A percentile compares a stretch with the other conserved stretches of the same genome.
Evolutionary conservation across 257 asterid genomes (phyloP).

Genomic region (Solanum pennellii): DNA sequence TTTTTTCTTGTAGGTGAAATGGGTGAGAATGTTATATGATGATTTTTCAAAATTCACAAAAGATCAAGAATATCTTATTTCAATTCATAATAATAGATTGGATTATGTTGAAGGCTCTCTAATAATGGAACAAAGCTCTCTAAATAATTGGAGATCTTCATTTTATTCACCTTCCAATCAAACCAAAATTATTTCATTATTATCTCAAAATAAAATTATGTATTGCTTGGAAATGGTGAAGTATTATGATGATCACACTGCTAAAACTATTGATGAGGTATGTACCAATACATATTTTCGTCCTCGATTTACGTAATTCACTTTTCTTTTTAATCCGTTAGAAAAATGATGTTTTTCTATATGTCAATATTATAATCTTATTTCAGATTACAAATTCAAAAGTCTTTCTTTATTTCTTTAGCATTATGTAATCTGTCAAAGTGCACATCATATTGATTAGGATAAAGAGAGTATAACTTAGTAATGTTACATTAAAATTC

Average conservation of each 20-base stretch:
- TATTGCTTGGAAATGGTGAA: constrained; percentile 44
- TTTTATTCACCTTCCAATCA: constrained; percentile 24
- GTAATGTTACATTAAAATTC: not conserved
- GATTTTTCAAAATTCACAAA: constrained; percentile 32
- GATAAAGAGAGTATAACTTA: not conserved
- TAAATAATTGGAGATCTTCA: constrained; percentile 26
- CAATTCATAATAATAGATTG: constrained; percentile 2
- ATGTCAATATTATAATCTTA: not conserved
- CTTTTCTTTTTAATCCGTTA: not conserved
- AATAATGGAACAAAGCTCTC: constrained; percentile 9
- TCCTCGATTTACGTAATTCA: not conserved
- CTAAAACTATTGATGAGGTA: constrained; percentile 25
- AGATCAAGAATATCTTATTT: constrained; percentile 40
- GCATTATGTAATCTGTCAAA: not conserved
- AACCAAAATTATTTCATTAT: constrained; percentile 12
- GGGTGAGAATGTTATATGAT: constrained; percentile 34
- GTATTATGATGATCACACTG: constrained; percentile 17
- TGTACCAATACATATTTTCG: not conserved
- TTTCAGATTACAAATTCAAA: not conserved
- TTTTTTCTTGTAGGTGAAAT: constrained; percentile 21
- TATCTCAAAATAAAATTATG: constrained; percentile 21
- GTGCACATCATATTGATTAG: not conserved
- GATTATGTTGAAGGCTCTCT: constrained; percentile 39
- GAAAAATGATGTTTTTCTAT: fast-evolving
- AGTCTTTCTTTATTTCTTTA: too few species aligned